These are phyloP conservation scores for Cercis canadensis DNA, from an alignment of 306 rosid species.

Conservation along the genomic window DNA sequence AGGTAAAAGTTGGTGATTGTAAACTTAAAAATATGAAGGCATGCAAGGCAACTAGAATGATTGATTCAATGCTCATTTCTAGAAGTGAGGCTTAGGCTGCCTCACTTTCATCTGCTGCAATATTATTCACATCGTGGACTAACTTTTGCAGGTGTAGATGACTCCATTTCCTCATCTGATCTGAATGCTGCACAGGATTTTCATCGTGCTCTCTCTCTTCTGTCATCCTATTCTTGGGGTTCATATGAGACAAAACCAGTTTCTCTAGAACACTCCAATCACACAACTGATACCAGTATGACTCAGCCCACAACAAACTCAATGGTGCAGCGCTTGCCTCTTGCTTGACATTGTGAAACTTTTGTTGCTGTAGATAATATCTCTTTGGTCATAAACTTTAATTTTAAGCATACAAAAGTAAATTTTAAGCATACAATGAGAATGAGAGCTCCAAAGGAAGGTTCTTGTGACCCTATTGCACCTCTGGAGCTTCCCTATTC, in stretches of 20 bases:
- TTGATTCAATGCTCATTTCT: not conserved
- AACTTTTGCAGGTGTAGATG: constrained; percentile 64
- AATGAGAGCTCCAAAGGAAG: no score
- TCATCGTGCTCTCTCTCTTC: constrained; percentile 99
- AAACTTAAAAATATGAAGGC: not conserved
- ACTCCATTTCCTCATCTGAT: constrained; percentile 49
- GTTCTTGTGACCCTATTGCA: no score
- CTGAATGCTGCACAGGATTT: constrained; percentile 54
- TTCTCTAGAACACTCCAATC: constrained; percentile 42
- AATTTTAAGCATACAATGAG: no score
- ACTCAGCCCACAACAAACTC: constrained; percentile 44
- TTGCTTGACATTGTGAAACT: constrained; percentile 51
- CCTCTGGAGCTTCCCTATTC: no score
- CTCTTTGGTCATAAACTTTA: no score
- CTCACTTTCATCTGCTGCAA: not conserved
- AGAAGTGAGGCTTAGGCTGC: not conserved
- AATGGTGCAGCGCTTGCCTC: constrained; percentile 43
- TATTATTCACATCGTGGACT: constrained; percentile 8
- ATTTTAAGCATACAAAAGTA: no score
- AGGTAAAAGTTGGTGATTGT: not conserved
- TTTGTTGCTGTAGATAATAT: no score
- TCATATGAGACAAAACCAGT: constrained; percentile 50
- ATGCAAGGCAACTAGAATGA: not conserved
- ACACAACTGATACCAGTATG: constrained; percentile 7
- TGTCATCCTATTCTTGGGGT: constrained; percentile 84